Base-by-base conservation (phyloP, 192 early-diverging fungal genomes). In the Gonapodya prolifera region DNA sequence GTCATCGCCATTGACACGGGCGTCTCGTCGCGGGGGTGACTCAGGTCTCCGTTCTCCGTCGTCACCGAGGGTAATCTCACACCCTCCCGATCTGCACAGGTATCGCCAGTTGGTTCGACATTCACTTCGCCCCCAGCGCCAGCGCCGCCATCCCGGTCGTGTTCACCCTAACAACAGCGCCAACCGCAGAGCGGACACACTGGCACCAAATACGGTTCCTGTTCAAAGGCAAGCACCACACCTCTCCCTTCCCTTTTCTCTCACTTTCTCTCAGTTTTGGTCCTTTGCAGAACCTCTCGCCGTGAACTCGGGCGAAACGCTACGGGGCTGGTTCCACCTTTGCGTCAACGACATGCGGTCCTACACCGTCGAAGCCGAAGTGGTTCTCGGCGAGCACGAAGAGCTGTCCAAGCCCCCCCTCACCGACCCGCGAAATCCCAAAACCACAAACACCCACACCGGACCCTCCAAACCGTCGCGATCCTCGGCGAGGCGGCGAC, bases 101-200 rank as follows among this genome's bases (percentile, higher is more conserved):
- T 18, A 88, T 99, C 30, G 96, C 92, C 35, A 94, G 95, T 35
- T 99, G 97, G 97, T 99, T 99, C 79, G 95, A 99, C 83, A 87
- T 99, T 70, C 86, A 82, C 45, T 98, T 90, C 86, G 88, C 86
- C 17, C 89, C 91, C 33, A 86, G 88, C 31, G 75, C 83, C 0
- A 81, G 83, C 2, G 81, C 82, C 0, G 76, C 61, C 0, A 75
- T 84, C 30, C 89, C 87, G 86, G 83, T 35, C 97, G 89, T 86
- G 87, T 87, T 13, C 88, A 90, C 34, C 87, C 88, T 32, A 75
- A 81, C 0, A 80, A 83, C 2, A 81, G 82, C 0, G 76, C 69
- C 0, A 73, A 83, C 30, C 33, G 89, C 94, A 0, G 93, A 96
- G 35, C 89, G 91, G 1, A 99, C 97, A 1, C 97, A 99, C 80